phyloP scores from a whole-genome alignment of 2,329 filamentous ascomycete species.

The Neopestalotiopsis clavispora region DNA sequence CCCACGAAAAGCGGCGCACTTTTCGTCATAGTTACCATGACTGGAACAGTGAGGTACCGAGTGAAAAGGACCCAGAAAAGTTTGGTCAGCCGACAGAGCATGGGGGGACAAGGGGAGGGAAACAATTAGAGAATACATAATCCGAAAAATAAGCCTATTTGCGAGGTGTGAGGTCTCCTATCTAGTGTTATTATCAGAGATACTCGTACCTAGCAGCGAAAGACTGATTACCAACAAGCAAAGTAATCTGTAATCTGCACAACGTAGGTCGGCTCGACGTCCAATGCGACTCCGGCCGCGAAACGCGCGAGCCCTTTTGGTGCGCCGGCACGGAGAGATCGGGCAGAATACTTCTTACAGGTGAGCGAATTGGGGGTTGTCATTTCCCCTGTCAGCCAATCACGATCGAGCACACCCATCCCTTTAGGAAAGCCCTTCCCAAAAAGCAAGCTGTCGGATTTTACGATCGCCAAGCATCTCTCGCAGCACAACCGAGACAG shows the following conservation, averaged over 20 bases:
- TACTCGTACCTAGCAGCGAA: not conserved
- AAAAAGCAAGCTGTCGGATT: not conserved
- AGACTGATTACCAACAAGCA: too few species aligned
- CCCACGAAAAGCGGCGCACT: not conserved
- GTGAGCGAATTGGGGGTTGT: not conserved
- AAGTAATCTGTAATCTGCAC: too few species aligned
- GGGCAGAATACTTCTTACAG: not conserved
- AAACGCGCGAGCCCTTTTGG: not conserved
- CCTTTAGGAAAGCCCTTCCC: conserved; percentile 4
- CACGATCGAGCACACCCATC: not conserved
- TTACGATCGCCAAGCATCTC: not conserved
- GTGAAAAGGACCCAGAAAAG: not conserved
- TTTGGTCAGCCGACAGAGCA: not conserved
- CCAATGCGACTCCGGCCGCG: conserved; percentile 1
- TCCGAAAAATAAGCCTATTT: not conserved
- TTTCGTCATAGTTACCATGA: conserved; percentile 9
- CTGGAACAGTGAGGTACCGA: not conserved
- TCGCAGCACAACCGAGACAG: not conserved
- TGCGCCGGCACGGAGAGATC: not conserved
- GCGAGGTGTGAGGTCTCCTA: not conserved
- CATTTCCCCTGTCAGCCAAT: conserved; percentile 1
- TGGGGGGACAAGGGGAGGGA: not conserved
- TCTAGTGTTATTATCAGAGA: not conserved
- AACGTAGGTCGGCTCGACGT: not conserved
- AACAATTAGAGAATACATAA: not conserved